phyloP scores from a whole-genome alignment of 2,329 filamentous ascomycete genomes.

The Aspergillus sp. region DNA sequence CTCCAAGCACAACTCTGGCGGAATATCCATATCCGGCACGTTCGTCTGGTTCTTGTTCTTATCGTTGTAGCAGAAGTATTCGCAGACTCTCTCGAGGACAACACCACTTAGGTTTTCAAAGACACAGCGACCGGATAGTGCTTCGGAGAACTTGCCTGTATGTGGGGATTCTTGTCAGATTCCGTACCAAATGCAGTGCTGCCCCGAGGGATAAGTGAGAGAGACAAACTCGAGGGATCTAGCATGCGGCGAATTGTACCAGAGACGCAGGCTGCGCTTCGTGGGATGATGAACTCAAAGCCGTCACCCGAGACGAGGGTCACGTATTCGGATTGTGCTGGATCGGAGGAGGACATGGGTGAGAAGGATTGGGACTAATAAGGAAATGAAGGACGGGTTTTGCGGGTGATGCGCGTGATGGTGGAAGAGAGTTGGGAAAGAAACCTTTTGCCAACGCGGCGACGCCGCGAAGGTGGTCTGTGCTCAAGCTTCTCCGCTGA shows the following conservation, averaged over 20 bases:
- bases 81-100: slow-evolving; percentile 70
- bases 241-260: slow-evolving; percentile 67
- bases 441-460: not conserved
- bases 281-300: slow-evolving; percentile 66
- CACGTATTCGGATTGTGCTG: slow-evolving; percentile 57
- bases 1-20: slow-evolving; percentile 67
- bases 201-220: not conserved
- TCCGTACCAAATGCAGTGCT: too few species aligned
- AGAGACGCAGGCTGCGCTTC: slow-evolving; percentile 64
- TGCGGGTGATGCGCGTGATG: not conserved
- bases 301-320: slow-evolving; percentile 68
- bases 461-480: slow-evolving; percentile 27
- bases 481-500: slow-evolving; percentile 32
- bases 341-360: slow-evolving; percentile 22
- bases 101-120: slow-evolving; percentile 67
- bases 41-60: slow-evolving; percentile 64
- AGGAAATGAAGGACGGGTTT: not conserved
- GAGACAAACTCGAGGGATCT: slow-evolving; percentile 61
- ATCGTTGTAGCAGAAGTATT: slow-evolving; percentile 71
- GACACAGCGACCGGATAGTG: slow-evolving; percentile 59
- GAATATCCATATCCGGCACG: slow-evolving; percentile 70
- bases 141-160: slow-evolving; percentile 65
- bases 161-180: not conserved
- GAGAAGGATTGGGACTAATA: slow-evolving; percentile 5
- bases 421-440: not conserved